Base-by-base conservation (phyloP, 768 basidiomycete species). In the Lactarius vividus region DNA sequence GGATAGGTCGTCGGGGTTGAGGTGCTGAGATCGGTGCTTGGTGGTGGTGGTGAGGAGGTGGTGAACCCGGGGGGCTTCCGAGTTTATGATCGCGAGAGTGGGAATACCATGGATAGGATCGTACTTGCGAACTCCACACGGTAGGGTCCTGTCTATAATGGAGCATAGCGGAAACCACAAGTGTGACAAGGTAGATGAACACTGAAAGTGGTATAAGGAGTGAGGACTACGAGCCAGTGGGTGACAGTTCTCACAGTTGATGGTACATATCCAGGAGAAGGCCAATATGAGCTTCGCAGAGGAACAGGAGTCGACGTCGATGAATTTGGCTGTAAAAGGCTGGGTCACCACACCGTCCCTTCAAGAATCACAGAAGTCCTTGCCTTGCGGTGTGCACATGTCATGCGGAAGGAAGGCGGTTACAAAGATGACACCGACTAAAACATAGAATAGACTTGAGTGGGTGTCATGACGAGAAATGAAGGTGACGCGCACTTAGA, bases 211-310 rank as follows among this genome's bases (percentile, higher is more conserved):
- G 58, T 35, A 31, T 52, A 18, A 49, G 60, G 15, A 63, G 53
- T 2, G 4, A 31, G 13, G 18, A 58, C 4, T 31, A 9, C 31
- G 33, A 42, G 26, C 20, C 18, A 16, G 26, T 15, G 20, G 28
- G 37, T 26, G 20, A 40, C 1, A 6, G 5, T 23, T 29, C 69
- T 59, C 57, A 70, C 69, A 37, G 56, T 59, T 69, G n/a, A 56
- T 31, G 28, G 69, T 58, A 37, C 68, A 69, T 57, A 66, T 65
- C 69, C 69, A 70, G 1, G 69, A 69, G 49, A 64, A 69, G 20
- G 59, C 68, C 20, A 62, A 26, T 5, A 69, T 11, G 29, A 69
- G 61, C 57, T 44, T 61, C 33, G 56, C 55, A 54, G 69, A 70
- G 11, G 35, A 37, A 49, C 69, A 70, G n/a, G 69, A 66, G 42